Evolutionary conservation across 768 basidiomycete genomes (phyloP), one percentile per base, ranked within the genome.

Genomic region (Auriscalpium vulgare): DNA sequence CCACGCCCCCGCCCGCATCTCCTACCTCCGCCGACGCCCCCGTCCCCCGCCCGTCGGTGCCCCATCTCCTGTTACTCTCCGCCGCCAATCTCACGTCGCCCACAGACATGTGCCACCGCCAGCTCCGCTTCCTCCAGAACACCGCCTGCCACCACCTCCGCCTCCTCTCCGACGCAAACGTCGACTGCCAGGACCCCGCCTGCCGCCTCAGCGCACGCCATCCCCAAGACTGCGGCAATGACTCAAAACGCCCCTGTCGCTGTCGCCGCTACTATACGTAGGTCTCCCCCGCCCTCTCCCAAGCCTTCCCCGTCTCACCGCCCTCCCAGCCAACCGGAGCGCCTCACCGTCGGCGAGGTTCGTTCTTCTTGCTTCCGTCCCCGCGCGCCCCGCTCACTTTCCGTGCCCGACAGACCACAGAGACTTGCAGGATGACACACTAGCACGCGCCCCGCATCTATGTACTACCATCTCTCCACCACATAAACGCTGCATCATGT

Each of bases 211-310:
- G 83, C 66, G 51, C 59, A 23, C 63, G 66, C 0, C 87, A 89
- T 62, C 79, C 81, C 14, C 14, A 65, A 10, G 52, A 67, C 45
- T 87, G 84, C 66, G 64, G 63, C 13, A 64, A 70, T 16, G 56
- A 63, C 8, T 59, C 63, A 19, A 48, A 34, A 36, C 37, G 53
- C 47, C 53, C 37, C 51, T 67, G 55, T 63, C 62, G 10, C 13
- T 88, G 85, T 64, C 79, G 75, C 53, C 78, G 81, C 57, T 87
- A 82, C 63, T 85, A 77, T 58, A 73, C 71, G 78, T 78, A 45
- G 57, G 75, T 64, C 13, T 29, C 8, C 29, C 47, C 48, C 45
- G 11, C 38, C 35, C 44, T 47, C 52, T 57, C 14, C 53, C 19
- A 10, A 37, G 57, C 55, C 38, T 19, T 4, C 37, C 5, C 17